Evolutionary conservation across 305 asterid genomes (phyloP), one percentile per base, ranked within the genome.

Genomic region (Ilex paraguariensis): DNA sequence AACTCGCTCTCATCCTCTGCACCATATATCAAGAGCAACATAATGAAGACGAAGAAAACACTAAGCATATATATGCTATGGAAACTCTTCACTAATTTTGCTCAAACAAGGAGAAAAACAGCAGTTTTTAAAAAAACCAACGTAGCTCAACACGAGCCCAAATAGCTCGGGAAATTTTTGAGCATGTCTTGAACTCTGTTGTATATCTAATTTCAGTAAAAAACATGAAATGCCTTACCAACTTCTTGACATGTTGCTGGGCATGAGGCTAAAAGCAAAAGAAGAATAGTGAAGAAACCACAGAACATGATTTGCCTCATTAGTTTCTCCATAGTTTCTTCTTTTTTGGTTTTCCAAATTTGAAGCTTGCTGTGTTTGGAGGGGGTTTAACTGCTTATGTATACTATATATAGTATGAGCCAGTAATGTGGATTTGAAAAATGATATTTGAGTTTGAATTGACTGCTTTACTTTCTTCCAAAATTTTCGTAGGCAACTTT

Each of bases 1-100:
- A 90, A 90, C 48, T 77, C 91, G 2, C 83, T 69, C 66, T 90
- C 91, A 58, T 85, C 80, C 8, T 87, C 95, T 89, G 68, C 55
- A 70, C 13, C 2, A 21, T 21, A 21, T 21, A 10, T 13, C 21
- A 51, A 40, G 13, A 21, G 4, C 3, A 21, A 21, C 28, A 16
- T 0, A 15, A 15, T 1, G 7, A 17, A 30, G 36, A n/a, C 30
- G 0, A 72, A 60, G 21, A n/a, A 8, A 2, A 31, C 49, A 15
- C 0, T 11, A 17, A n/a, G 44, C 28, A 21, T 21, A 21, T 31
- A 52, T 15, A 33, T 6, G 28, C 28, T 21, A 21, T 6, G 33
- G 13, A 44, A 4, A 14, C 4, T 21, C 2, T 40, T 60, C 3
- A 39, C 64, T 6, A 45, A 21, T 3, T 5, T 45, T 60, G 3